Percentiles rank a stretch among this genome's conserved stretches.
Conservation (phyloP, 257 asterid species). For the Solanum appendiculatum region DNA sequence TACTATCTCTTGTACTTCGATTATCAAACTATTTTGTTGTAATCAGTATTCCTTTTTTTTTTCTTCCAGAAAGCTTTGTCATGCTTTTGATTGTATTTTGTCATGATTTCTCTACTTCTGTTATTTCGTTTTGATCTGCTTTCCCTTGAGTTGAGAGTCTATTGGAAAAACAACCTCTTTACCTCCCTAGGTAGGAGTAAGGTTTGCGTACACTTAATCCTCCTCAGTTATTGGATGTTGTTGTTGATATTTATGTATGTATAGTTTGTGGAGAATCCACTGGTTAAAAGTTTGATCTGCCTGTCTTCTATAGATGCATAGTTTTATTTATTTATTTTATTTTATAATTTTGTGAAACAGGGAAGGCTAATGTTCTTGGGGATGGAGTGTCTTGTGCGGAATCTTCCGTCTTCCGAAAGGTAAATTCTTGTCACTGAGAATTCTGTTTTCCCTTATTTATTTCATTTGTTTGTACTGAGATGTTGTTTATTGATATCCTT, state of each 20-base stretch:
- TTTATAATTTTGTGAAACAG: neutral
- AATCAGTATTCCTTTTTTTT: too few relatives aligned
- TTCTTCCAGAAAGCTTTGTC: neutral
- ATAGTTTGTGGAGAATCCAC: neutral
- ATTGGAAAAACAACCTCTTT: rapidly evolving
- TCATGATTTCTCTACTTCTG: too few relatives aligned
- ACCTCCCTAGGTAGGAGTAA: neutral
- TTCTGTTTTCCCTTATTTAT: neutral
- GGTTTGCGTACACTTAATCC: neutral
- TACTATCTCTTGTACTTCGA: neutral
- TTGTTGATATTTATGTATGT: neutral
- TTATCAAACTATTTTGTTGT: neutral
- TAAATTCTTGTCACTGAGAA: neutral
- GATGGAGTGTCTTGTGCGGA: slow-evolving; percentile 8
- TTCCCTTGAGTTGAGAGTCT: neutral
- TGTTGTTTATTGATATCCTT: neutral
- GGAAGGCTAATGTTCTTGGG: neutral
- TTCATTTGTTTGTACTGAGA: neutral
- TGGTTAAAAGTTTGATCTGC: neutral
- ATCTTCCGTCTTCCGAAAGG: slow-evolving; percentile 21
- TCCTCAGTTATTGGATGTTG: neutral
- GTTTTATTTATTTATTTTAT: neutral
- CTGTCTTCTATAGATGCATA: neutral
- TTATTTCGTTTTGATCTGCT: neutral
- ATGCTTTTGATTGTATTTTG: neutral